Evolutionary conservation across 75 land plant genomes (phyloP).

Genomic region (Sequoiadendron giganteum): DNA sequence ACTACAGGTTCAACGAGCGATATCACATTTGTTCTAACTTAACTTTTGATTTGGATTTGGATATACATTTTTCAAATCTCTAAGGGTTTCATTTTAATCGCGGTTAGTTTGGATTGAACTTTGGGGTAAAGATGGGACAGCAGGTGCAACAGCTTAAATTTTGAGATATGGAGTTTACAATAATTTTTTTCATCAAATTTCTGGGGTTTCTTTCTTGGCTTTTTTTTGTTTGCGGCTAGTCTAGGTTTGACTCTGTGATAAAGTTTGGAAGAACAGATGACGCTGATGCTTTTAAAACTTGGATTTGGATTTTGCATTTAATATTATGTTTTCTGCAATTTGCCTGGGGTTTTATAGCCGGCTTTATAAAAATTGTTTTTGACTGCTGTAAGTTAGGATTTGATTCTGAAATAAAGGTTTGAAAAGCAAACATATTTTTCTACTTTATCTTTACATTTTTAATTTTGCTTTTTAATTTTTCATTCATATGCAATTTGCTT

Average conservation of each 20-base stretch:
- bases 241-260: neutral
- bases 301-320: neutral
- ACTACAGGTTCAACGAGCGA: neutral
- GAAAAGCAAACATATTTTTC: too few species aligned
- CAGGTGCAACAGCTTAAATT: neutral
- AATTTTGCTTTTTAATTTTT: too few species aligned
- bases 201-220: neutral
- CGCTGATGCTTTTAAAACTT: neutral
- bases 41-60: neutral
- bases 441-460: neutral
- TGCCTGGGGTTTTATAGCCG: neutral
- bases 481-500: neutral
- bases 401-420: neutral
- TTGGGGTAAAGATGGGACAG: neutral
- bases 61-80: neutral
- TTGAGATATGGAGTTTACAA: neutral
- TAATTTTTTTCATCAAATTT: neutral
- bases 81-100: neutral
- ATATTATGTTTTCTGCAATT: neutral
- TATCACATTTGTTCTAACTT: neutral
- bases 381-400: too few species aligned
- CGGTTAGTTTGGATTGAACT: neutral
- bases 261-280: neutral
- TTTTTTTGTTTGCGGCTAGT: neutral
- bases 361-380: neutral